Evolutionary conservation across 2,329 filamentous ascomycete genomes (phyloP), one percentile per base, ranked within the genome.

Genomic region (Chrysoporthe puriensis): DNA sequence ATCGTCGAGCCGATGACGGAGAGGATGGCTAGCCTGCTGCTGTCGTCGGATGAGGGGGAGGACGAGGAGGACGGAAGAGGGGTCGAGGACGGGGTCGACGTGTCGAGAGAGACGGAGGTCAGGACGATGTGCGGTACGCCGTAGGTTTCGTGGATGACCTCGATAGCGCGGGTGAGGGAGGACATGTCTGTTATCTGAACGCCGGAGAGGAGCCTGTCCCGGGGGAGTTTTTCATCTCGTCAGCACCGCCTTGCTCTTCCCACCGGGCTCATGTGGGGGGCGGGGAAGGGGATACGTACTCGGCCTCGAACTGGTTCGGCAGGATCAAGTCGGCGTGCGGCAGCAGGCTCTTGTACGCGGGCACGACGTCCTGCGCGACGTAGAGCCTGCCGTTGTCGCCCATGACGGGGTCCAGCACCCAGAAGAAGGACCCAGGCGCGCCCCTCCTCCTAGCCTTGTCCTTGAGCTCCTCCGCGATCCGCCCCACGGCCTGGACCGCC

Each of bases 381-480:
- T 99, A 99, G 14, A 99, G 84, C 72, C 87, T 88, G 62, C 94
- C 96, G 74, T 97, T 94, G 77, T 99, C 96, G 42, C 96, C 96
- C 96, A 99, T 99, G 60, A 99, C 96, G 0, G 96, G 96, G 77
- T 99, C 96, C 36, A 99, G 85, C 2, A 97, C 93, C 95, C 95
- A 98, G 80, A 98, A 98, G 82, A 98, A 97, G 58, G 86, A 88
- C 0, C 93, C 92, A 0, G 91, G 90, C 43, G 71, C 71, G 6
- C 60, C 56, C 43, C 83, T 85, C 16, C 81, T 82, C 46, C 81
- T 82, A 1, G 87, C 84, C 73, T 89, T 90, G 64, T 86, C 82
- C 76, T 91, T 91, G 69, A 97, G 84, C 73, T 97, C 93, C 71
- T 90, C 85, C 14, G 88, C 96, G 72, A 99, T 97, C 66, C 85